Conservation (phyloP, 768 basidiomycete genomes). For the Agrocybe pediades region DNA sequence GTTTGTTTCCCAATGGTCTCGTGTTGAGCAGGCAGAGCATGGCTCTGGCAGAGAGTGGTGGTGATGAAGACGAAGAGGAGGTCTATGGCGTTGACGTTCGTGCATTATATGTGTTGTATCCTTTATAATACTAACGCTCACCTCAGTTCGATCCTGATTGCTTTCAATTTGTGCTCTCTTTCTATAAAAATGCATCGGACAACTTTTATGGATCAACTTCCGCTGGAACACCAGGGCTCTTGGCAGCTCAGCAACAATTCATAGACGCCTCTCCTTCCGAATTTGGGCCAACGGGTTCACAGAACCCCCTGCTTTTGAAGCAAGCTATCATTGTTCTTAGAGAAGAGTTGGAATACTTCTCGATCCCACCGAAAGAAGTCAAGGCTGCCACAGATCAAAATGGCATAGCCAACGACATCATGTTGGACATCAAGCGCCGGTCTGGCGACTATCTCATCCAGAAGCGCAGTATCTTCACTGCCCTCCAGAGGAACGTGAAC, state of each 20-base stretch:
- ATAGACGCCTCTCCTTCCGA: constrained; percentile 67
- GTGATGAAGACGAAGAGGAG: constrained; percentile 83
- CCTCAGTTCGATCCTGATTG: constrained; percentile 94
- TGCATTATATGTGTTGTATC: constrained; percentile 22
- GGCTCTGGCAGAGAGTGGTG: constrained; percentile 72
- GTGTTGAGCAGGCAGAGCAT: constrained; percentile 88
- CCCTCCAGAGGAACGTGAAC: constrained; percentile 97
- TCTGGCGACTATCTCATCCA: constrained; percentile 89
- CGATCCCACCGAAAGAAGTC: constrained; percentile 80
- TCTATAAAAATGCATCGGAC: constrained; percentile 88
- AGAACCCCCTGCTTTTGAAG: constrained; percentile 92
- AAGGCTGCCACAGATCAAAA: constrained; percentile 68
- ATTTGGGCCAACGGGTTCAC: constrained; percentile 63
- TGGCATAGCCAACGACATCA: constrained; percentile 76
- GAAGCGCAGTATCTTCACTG: constrained; percentile 93
- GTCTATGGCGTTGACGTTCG: constrained; percentile 96
- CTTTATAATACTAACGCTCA: constrained; percentile 11
- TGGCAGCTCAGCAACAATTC: constrained; percentile 78
- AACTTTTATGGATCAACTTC: constrained; percentile 91
- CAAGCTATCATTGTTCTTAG: constrained; percentile 98
- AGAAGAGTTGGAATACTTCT: constrained; percentile 98
- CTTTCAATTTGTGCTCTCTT: constrained; percentile 89
- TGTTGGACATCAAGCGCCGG: constrained; percentile 81
- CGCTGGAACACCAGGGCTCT: constrained; percentile 69
- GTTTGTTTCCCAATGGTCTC: constrained; percentile 96